These are phyloP conservation scores for Aotearoamyces nothofagi DNA, from an alignment of 2,329 filamentous ascomycete species.

Conservation along the genomic window DNA sequence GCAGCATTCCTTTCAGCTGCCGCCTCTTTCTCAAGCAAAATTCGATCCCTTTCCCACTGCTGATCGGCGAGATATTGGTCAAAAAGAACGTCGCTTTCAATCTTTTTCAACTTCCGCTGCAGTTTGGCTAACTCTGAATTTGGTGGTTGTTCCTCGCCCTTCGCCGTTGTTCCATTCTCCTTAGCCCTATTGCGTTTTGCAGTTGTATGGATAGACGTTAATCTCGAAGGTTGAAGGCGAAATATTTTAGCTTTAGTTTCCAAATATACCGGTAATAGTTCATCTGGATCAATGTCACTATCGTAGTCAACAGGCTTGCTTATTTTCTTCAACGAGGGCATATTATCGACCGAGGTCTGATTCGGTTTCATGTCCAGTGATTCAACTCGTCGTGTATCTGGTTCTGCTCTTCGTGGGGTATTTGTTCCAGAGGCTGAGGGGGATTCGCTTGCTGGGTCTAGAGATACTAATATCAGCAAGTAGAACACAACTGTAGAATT, in stretches of 20 bases:
- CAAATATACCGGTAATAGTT: slow-evolving; percentile 62
- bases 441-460: slow-evolving; percentile 17
- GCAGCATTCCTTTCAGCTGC: slow-evolving; percentile 29
- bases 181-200: slow-evolving; percentile 5
- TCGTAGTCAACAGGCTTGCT: slow-evolving; percentile 32
- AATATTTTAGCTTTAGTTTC: slow-evolving; percentile 57
- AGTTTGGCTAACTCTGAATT: slow-evolving; percentile 42
- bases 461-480: neutral
- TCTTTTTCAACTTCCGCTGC: slow-evolving; percentile 56
- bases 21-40: slow-evolving; percentile 46
- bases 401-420: slow-evolving; percentile 14
- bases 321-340: neutral
- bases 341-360: slow-evolving; percentile 8
- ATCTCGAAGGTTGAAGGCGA: slow-evolving; percentile 35
- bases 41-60: slow-evolving; percentile 44
- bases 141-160: slow-evolving; percentile 8
- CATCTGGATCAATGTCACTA: slow-evolving; percentile 60
- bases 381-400: slow-evolving; percentile 16
- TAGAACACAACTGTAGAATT: neutral
- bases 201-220: slow-evolving; percentile 23
- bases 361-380: slow-evolving; percentile 8
- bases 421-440: slow-evolving; percentile 17
- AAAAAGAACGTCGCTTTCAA: slow-evolving; percentile 67
- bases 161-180: slow-evolving; percentile 6
- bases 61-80: slow-evolving; percentile 50